Evolutionary conservation across 768 basidiomycete genomes (phyloP).

Genomic region (Termitomyces eurrhizus): DNA sequence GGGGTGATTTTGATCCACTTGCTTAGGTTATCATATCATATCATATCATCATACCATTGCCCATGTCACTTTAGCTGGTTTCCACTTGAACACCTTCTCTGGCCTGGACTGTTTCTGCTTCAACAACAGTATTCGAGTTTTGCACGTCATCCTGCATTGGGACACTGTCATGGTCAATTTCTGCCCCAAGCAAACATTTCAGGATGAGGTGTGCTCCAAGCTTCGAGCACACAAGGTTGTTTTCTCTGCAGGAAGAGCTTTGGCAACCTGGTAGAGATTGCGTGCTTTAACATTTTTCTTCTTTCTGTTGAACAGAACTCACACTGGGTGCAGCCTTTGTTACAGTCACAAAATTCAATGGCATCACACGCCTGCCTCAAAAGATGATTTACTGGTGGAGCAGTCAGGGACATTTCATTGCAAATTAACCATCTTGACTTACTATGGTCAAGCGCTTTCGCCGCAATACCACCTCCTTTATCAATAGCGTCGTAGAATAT

Average conservation of each 20-base stretch:
- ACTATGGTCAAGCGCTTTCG: conserved; percentile 84
- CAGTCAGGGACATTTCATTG: background rate
- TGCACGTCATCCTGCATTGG: conserved; percentile 26
- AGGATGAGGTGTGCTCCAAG: conserved; percentile 68
- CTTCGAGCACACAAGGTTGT: conserved; percentile 73
- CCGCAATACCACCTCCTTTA: conserved; percentile 65
- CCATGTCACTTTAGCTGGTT: conserved; percentile 9
- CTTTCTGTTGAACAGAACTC: conserved; percentile 13
- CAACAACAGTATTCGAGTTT: conserved; percentile 49
- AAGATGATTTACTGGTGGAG: conserved; percentile 46
- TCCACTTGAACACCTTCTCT: conserved; percentile 47
- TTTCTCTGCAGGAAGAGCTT: conserved; percentile 62
- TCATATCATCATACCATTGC: conserved; percentile 10
- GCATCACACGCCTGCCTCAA: conserved; percentile 53
- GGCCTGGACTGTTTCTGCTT: conserved; percentile 43
- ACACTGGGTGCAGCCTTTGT: conserved; percentile 72
- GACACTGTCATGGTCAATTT: conserved; percentile 35
- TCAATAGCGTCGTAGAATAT: conserved; percentile 78
- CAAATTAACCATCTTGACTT: conserved; percentile 11
- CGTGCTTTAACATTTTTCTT: background rate
- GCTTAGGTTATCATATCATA: conserved; percentile 29
- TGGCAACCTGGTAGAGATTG: conserved; percentile 49
- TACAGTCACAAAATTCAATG: conserved; percentile 62
- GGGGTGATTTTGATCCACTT: conserved; percentile 83
- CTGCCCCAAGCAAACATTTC: conserved; percentile 50